Conservation (phyloP, 495 filamentous ascomycete species). For the Podospora anserina region DNA sequence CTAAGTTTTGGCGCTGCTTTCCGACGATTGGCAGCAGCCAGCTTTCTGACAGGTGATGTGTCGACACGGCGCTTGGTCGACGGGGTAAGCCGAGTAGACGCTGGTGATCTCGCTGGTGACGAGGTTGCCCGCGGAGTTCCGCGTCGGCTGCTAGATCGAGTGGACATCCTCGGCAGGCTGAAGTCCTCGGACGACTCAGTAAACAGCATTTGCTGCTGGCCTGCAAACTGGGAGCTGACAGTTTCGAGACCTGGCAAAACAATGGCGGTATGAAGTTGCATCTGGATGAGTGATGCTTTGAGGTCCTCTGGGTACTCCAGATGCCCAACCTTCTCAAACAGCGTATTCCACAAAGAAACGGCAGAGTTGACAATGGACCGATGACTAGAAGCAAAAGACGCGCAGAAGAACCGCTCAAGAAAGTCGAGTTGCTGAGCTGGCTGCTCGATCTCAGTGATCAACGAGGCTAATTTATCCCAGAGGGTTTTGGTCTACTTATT, state of each 20-base stretch:
- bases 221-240: slow-evolving; percentile 29
- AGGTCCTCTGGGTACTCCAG: slow-evolving; percentile 44
- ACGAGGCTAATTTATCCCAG: slow-evolving; percentile 41
- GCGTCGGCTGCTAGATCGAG: slow-evolving; percentile 21
- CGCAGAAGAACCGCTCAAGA: slow-evolving; percentile 42
- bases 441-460: slow-evolving; percentile 30
- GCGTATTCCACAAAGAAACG: slow-evolving; percentile 43
- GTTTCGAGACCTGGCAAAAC: slow-evolving; percentile 40
- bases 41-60: slow-evolving; percentile 29
- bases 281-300: slow-evolving; percentile 36
- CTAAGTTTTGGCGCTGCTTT: slow-evolving; percentile 45
- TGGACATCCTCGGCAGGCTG: slow-evolving; percentile 25
- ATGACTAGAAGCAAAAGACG: slow-evolving; percentile 49
- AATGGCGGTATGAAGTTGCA: slow-evolving; percentile 42
- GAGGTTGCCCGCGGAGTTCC: slow-evolving; percentile 29
- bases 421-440: slow-evolving; percentile 38
- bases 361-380: slow-evolving; percentile 41
- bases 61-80: slow-evolving; percentile 27
- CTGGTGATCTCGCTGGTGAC: slow-evolving; percentile 28
- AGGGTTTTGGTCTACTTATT: slow-evolving; percentile 34
- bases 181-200: slow-evolving; percentile 53
- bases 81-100: slow-evolving; percentile 25
- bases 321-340: slow-evolving; percentile 37
- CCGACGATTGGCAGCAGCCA: slow-evolving; percentile 18
- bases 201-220: slow-evolving; percentile 38